phyloP scores from a whole-genome alignment of 2,329 filamentous ascomycete species.

The Ramularia collo-cygni region DNA sequence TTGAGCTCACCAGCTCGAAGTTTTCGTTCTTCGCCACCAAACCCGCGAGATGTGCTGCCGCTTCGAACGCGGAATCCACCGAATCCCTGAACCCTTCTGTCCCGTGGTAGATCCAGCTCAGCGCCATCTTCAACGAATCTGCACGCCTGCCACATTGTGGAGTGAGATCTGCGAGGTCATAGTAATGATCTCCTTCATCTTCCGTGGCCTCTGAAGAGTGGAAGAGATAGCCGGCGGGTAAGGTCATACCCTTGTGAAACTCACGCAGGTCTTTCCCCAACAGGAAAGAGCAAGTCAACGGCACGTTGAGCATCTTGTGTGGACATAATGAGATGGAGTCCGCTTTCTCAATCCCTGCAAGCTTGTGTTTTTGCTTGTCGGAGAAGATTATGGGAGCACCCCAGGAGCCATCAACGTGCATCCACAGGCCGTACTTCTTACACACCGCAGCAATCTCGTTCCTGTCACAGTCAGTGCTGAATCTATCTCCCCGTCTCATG shows the following conservation, averaged over 20 bases:
- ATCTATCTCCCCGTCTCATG: too few relatives aligned
- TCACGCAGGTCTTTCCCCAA: constrained; percentile 66
- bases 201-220: constrained; percentile 22
- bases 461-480: too few relatives aligned
- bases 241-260: constrained; percentile 78
- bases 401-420: constrained; percentile 91
- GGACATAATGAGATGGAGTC: constrained; percentile 84
- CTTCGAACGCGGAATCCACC: constrained; percentile 62
- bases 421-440: constrained; percentile 67
- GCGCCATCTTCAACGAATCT: constrained; percentile 78
- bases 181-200: constrained; percentile 45
- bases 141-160: constrained; percentile 85
- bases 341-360: constrained; percentile 65
- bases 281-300: constrained; percentile 85
- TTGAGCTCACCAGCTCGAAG: constrained; percentile 65
- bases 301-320: constrained; percentile 94
- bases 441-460: constrained; percentile 63
- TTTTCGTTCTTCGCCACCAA: constrained; percentile 50
- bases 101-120: constrained; percentile 88
- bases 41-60: constrained; percentile 61
- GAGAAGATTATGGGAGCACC: constrained; percentile 80
- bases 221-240: constrained; percentile 70
- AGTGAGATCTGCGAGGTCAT: constrained; percentile 87
- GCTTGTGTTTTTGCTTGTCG: constrained; percentile 52
- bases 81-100: constrained; percentile 59